A percentile compares a stretch with the other conserved stretches of the same genome.
These are phyloP conservation scores for Bipolaris cookei DNA, from an alignment of 2,329 filamentous ascomycete genomes.

Conservation along the genomic window DNA sequence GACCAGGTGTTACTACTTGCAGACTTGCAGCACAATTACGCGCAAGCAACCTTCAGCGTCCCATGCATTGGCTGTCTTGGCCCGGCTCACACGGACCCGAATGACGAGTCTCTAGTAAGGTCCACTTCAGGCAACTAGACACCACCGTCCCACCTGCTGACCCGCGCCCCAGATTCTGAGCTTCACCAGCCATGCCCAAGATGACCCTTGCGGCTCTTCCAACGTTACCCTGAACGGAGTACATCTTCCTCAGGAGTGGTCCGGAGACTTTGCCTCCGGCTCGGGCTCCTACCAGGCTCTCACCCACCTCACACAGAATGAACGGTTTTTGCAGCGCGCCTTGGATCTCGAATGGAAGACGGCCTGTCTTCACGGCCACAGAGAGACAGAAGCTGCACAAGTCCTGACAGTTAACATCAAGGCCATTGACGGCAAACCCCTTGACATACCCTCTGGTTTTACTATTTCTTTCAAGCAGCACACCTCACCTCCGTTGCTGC, in stretches of 20 bases:
- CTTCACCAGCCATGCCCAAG: constrained; percentile 49
- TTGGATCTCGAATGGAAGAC: constrained; percentile 50
- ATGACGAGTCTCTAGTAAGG: constrained; percentile 53
- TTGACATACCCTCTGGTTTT: constrained; percentile 46
- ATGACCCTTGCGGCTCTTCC: constrained; percentile 47
- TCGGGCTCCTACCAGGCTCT: constrained; percentile 42
- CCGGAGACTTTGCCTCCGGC: constrained; percentile 46
- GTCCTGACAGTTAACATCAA: constrained; percentile 51
- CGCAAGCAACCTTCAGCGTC: constrained; percentile 52
- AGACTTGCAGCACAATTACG: constrained; percentile 46
- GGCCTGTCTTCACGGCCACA: constrained; percentile 46
- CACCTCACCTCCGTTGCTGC: constrained; percentile 44
- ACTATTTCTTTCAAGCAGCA: constrained; percentile 51
- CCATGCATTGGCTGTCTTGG: constrained; percentile 53
- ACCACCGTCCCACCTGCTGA: constrained; percentile 34
- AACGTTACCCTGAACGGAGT: constrained; percentile 54
- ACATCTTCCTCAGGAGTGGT: constrained; percentile 48
- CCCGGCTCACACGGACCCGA: constrained; percentile 44
- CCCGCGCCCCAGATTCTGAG: constrained; percentile 49
- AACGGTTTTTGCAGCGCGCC: constrained; percentile 43
- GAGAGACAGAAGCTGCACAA: constrained; percentile 42
- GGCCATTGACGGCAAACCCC: constrained; percentile 45
- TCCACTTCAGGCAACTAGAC: constrained; percentile 43
- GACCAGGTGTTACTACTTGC: constrained; percentile 13
- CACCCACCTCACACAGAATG: constrained; percentile 42